Evolutionary conservation across 2,329 filamentous ascomycete genomes (phyloP).

Genomic region (Tetracladium maxilliforme): DNA sequence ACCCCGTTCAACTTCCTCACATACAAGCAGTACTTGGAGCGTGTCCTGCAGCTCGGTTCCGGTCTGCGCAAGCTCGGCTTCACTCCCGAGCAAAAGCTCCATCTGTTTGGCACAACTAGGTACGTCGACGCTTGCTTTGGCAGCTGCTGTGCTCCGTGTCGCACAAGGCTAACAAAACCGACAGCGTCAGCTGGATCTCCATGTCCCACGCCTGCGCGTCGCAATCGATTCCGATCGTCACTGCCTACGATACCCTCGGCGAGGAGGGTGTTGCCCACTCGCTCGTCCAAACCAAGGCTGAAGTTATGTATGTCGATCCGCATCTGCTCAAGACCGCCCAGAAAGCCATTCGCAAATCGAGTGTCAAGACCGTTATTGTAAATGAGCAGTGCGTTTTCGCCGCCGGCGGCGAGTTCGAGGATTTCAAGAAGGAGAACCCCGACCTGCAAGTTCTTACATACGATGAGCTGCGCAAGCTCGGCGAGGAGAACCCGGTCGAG

Average conservation of each 20-base stretch:
- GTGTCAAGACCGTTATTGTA: slow-evolving; percentile 36
- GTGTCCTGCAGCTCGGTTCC: slow-evolving; percentile 50
- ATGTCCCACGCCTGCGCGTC: slow-evolving; percentile 43
- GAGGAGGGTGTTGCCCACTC: slow-evolving; percentile 76
- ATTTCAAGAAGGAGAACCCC: slow-evolving; percentile 39
- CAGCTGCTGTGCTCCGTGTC: no score
- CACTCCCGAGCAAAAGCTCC: slow-evolving; percentile 51
- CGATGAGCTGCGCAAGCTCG: slow-evolving; percentile 32
- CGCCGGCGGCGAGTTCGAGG: slow-evolving; percentile 31
- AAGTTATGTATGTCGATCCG: slow-evolving; percentile 78
- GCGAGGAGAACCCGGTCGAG: slow-evolving; percentile 47
- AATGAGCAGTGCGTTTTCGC: slow-evolving; percentile 31
- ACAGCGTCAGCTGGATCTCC: slow-evolving; percentile 25
- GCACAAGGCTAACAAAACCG: neutral
- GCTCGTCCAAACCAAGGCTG: slow-evolving; percentile 64
- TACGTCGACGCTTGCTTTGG: no score
- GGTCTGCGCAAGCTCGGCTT: slow-evolving; percentile 63
- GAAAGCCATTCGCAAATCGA: slow-evolving; percentile 41
- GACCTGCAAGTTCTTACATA: slow-evolving; percentile 34
- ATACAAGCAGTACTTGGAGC: slow-evolving; percentile 65
- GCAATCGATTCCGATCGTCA: slow-evolving; percentile 84
- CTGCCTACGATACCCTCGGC: slow-evolving; percentile 86
- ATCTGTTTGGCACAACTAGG: slow-evolving; percentile 70
- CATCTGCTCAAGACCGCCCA: slow-evolving; percentile 48
- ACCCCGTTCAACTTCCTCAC: slow-evolving; percentile 63